Base-by-base conservation (phyloP, 2,329 filamentous ascomycete species). In the Parafenestella ontariensis region DNA sequence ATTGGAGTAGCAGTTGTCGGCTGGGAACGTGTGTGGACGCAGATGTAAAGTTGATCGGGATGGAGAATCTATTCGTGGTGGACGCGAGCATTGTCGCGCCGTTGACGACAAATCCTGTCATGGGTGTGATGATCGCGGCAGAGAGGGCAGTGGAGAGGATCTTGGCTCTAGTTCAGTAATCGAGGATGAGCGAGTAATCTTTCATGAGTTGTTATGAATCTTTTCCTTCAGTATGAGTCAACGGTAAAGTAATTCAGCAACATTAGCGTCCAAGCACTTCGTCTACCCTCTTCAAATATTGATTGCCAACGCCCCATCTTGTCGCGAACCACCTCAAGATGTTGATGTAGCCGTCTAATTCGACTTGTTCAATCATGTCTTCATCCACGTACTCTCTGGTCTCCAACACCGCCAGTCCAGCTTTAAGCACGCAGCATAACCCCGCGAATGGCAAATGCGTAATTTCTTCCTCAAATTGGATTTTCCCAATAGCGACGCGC, bases 31-130 rank as follows among this genome's bases (percentile, higher is more conserved):
- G 82, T 54, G 82, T 84, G 0, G 82, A 85, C 60, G 53, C 58
- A 0, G 70, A 82, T 54, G 76, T 81, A 1, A 72, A 71, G 52
- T 82, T 84, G 0, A 69, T 78, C 6, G 82, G 82, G 0, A 82
- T 79, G 58, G 54, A 74, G 1, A 85, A 85, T 61, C 65, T 85
- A 21, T 78, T 82, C 52, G 81, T 85, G 1, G 75, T 84, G 3
- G 82, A 85, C 64, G 79, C 77, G 0, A 81, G 78, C 31, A 82
- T 84, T 34, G 57, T 83, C 7, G 66, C 77, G 26, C 82, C 82
- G 0, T 65, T 85, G 61, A 83, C 81, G 0, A 81, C 82, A 1
- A 85, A 85, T 61, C 83, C 83, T 1, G 81, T 82, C 58, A 81
- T 84, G 66, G 82, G 81, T 0, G 76, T 83, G 23, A 84, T 85